A percentile compares a stretch with the other conserved stretches of the same genome.
Evolutionary conservation across 176 grass and related monocot genomes (phyloP).

Genomic region (Carex littledalei): DNA sequence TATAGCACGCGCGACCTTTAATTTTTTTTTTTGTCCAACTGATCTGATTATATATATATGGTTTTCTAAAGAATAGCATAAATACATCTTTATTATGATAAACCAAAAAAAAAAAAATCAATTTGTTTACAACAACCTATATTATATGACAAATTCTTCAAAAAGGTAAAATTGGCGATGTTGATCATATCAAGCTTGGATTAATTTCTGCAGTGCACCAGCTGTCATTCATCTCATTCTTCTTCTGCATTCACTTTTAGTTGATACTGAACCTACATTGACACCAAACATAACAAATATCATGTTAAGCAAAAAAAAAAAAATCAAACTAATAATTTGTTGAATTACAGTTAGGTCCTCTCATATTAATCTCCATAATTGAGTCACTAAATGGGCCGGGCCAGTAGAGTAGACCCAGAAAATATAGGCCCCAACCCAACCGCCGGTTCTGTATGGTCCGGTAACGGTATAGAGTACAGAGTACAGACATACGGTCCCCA

Average conservation of each 20-base stretch:
- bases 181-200: constrained; percentile 3
- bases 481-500: neutral
- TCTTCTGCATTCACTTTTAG: neutral
- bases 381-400: too few relatives aligned
- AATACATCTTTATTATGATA: neutral
- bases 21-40: neutral
- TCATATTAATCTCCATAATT: too few relatives aligned
- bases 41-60: neutral
- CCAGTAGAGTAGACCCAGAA: neutral
- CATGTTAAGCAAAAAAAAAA: neutral
- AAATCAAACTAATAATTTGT: too few relatives aligned
- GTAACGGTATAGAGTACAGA: neutral
- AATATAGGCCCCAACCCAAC: constrained; percentile 11
- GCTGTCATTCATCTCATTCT: constrained; percentile 2
- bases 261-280: constrained; percentile 25
- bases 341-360: too few relatives aligned
- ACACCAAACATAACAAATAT: neutral
- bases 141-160: constrained; percentile 9
- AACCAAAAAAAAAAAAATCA: neutral
- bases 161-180: neutral
- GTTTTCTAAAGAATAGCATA: neutral
- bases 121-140: neutral
- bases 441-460: constrained; percentile 14
- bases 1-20: neutral
- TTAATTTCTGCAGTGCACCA: neutral